Evolutionary conservation across 306 rosid genomes (phyloP).

Genomic region (Cyamopsis tetragonoloba): DNA sequence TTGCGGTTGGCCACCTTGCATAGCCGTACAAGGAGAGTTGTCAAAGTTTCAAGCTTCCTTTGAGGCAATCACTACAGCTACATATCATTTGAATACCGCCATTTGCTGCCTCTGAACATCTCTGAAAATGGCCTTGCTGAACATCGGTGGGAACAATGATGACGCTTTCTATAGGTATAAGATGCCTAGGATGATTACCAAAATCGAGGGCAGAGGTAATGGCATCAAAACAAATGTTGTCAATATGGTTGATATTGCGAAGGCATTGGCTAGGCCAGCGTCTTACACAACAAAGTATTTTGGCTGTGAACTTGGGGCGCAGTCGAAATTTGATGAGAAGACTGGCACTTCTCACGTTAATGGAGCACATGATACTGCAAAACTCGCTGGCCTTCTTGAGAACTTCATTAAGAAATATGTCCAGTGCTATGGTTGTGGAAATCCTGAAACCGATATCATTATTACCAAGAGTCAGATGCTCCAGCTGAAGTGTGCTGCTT

Average conservation of each 20-base stretch:
- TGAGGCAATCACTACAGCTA: slow-evolving; percentile 3
- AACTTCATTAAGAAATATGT: slow-evolving; percentile 80
- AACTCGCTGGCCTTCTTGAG: slow-evolving; percentile 78
- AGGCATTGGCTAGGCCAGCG: slow-evolving; percentile 80
- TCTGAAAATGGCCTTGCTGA: slow-evolving; percentile 59
- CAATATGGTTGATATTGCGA: slow-evolving; percentile 82
- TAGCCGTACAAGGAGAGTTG: slow-evolving; percentile 14
- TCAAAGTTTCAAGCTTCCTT: slow-evolving; percentile 2
- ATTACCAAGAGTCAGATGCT: slow-evolving; percentile 71
- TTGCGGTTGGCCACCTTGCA: slow-evolving; percentile 42
- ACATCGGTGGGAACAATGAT: slow-evolving; percentile 79
- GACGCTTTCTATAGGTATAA: slow-evolving; percentile 91
- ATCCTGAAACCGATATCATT: slow-evolving; percentile 78
- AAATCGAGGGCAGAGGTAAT: slow-evolving; percentile 82
- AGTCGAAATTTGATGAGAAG: slow-evolving; percentile 77
- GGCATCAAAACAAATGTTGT: slow-evolving; percentile 82
- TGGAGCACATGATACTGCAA: slow-evolving; percentile 76
- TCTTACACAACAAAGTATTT: slow-evolving; percentile 73
- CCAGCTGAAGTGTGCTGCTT: slow-evolving; percentile 76
- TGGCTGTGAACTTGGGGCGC: slow-evolving; percentile 90
- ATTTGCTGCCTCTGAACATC: slow-evolving; percentile 23
- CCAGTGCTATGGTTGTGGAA: slow-evolving; percentile 78
- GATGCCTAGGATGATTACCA: slow-evolving; percentile 90
- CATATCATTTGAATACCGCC: neutral
- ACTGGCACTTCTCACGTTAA: slow-evolving; percentile 68